A percentile compares a stretch with the other conserved stretches of the same genome.
Conservation (phyloP, 1,139 yeast species). For the Yamadazyma spencermartinsiae region DNA sequence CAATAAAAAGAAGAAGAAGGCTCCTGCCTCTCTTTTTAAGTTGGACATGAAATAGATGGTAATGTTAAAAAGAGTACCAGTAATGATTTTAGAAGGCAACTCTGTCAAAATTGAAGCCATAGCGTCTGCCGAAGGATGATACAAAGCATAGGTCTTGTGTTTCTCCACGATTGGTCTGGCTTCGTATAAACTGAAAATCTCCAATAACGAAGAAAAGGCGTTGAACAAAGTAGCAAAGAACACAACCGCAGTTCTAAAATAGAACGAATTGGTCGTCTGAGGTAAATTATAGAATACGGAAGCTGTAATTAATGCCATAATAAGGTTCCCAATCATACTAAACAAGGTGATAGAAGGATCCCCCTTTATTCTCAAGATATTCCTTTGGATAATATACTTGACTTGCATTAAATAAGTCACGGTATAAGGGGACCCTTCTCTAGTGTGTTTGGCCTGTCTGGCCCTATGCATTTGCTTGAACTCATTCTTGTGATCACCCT, state of each 20-base stretch:
- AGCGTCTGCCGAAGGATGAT: slow-evolving; percentile 65
- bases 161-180: slow-evolving; percentile 61
- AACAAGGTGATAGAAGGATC: slow-evolving; percentile 32
- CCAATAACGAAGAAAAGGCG: slow-evolving; percentile 58
- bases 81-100: slow-evolving; percentile 51
- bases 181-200: slow-evolving; percentile 55
- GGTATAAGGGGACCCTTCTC: slow-evolving; percentile 31
- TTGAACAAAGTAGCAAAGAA: slow-evolving; percentile 59
- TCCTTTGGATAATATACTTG: slow-evolving; percentile 27
- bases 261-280: slow-evolving; percentile 50
- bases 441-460: slow-evolving; percentile 26
- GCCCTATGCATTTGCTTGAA: slow-evolving; percentile 44
- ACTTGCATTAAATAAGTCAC: slow-evolving; percentile 38
- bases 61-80: slow-evolving; percentile 45
- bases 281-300: slow-evolving; percentile 56
- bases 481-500: slow-evolving; percentile 14
- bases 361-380: slow-evolving; percentile 27
- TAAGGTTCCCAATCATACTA: slow-evolving; percentile 26
- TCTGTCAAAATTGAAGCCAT: slow-evolving; percentile 57
- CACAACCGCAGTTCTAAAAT: slow-evolving; percentile 56
- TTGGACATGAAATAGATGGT: slow-evolving; percentile 57
- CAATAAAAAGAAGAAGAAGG: slow-evolving; percentile 54
- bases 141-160: slow-evolving; percentile 52
- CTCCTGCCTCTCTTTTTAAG: slow-evolving; percentile 55
- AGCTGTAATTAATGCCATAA: slow-evolving; percentile 36